Conservation (phyloP, 2,329 filamentous ascomycete genomes). For the Talaromyces sp. region DNA sequence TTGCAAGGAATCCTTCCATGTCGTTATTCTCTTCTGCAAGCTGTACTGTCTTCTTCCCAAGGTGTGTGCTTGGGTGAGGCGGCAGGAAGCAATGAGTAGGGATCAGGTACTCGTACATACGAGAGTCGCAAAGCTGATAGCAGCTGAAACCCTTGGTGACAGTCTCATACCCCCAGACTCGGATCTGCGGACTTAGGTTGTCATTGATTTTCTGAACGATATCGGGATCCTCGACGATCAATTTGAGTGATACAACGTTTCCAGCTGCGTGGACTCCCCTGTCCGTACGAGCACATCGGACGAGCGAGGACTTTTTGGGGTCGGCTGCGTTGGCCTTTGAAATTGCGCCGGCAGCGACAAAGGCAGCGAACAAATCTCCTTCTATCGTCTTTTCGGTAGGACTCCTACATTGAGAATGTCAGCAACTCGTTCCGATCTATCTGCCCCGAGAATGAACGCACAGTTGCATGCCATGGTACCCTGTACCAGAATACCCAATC, state of each 20-base stretch:
- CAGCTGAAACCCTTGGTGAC: slow-evolving; percentile 91
- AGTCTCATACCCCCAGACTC: slow-evolving; percentile 88
- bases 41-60: slow-evolving; percentile 81
- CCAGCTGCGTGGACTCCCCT: slow-evolving; percentile 96
- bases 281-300: slow-evolving; percentile 91
- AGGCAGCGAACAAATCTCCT: slow-evolving; percentile 88
- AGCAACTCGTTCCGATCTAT: neutral
- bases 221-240: slow-evolving; percentile 89
- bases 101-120: slow-evolving; percentile 96
- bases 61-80: slow-evolving; percentile 81
- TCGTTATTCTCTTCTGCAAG: slow-evolving; percentile 71
- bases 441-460: slow-evolving; percentile 26
- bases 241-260: slow-evolving; percentile 90
- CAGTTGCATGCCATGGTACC: slow-evolving; percentile 97
- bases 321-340: slow-evolving; percentile 96
- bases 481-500: slow-evolving; percentile 92
- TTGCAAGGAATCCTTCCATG: slow-evolving; percentile 64
- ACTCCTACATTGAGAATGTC: slow-evolving; percentile 36
- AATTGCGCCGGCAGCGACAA: slow-evolving; percentile 87
- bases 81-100: slow-evolving; percentile 90
- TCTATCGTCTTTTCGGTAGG: slow-evolving; percentile 85
- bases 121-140: slow-evolving; percentile 90
- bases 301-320: slow-evolving; percentile 91
- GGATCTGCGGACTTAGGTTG: slow-evolving; percentile 79
- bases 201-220: slow-evolving; percentile 90